Conservation (phyloP, 345 rosid genomes). For the Salix caprea region DNA sequence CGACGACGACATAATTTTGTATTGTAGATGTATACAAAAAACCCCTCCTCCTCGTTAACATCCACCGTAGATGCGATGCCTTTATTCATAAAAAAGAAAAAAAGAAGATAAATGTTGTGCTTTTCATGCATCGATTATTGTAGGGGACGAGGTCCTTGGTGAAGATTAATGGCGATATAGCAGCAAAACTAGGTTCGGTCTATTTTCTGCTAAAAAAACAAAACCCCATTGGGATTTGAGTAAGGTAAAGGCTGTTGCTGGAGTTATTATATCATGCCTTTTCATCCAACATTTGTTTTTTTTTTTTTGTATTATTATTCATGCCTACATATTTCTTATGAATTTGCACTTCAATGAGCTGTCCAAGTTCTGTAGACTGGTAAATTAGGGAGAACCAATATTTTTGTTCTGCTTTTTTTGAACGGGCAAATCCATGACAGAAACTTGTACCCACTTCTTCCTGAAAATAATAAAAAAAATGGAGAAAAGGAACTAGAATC, state of each 20-base stretch:
- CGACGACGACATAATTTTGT: too few relatives aligned
- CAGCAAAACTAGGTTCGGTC: slow-evolving; percentile 20
- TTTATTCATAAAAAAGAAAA: too few relatives aligned
- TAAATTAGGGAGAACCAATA: background rate
- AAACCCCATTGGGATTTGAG: slow-evolving; percentile 31
- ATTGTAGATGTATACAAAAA: too few relatives aligned
- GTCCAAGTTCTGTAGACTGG: background rate
- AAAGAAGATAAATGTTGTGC: too few relatives aligned
- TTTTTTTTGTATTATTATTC: background rate
- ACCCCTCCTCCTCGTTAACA: too few relatives aligned
- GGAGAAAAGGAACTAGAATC: background rate
- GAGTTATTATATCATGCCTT: background rate
- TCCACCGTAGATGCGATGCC: too few relatives aligned
- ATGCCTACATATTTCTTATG: background rate
- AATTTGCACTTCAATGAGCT: background rate
- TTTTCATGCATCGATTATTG: background rate
- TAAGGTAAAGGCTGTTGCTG: slow-evolving; percentile 4
- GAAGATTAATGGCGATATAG: slow-evolving; percentile 7
- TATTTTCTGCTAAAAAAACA: slow-evolving; percentile 20
- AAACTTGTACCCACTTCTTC: too few relatives aligned
- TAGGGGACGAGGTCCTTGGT: slow-evolving; percentile 8
- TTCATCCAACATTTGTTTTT: background rate
- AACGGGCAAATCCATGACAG: too few relatives aligned
- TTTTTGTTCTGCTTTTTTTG: too few relatives aligned
- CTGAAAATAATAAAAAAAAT: too few relatives aligned